A percentile compares a stretch with the other conserved stretches of the same genome.
Conservation (phyloP, 2,329 filamentous ascomycete species). For the Hypoxylon sp. region DNA sequence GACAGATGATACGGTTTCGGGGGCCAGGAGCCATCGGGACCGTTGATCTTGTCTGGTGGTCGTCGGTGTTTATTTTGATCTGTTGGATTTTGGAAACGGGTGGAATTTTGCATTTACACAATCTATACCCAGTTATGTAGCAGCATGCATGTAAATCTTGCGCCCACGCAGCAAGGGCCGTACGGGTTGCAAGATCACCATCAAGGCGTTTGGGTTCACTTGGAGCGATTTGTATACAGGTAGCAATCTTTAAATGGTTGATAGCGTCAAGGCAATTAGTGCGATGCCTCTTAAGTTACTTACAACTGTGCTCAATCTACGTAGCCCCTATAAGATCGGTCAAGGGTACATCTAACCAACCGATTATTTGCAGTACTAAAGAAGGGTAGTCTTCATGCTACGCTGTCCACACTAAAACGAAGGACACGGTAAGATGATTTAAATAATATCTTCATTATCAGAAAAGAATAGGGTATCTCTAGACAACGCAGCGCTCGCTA, state of each 20-base stretch:
- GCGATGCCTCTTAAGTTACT: too few species aligned
- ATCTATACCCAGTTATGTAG: slow-evolving; percentile 14
- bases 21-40: slow-evolving; percentile 26
- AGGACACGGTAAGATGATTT: too few species aligned
- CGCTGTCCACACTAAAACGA: too few species aligned
- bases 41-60: neutral
- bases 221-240: slow-evolving; percentile 21
- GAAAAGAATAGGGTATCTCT: slow-evolving; percentile 39
- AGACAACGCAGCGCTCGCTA: slow-evolving; percentile 31
- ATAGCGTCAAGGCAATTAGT: too few species aligned
- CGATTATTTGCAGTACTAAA: too few species aligned
- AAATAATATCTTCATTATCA: slow-evolving; percentile 26
- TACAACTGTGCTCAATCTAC: too few species aligned
- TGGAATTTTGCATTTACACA: slow-evolving; percentile 9
- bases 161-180: neutral
- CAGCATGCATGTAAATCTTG: slow-evolving; percentile 2
- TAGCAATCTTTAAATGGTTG: too few species aligned
- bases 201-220: slow-evolving; percentile 12
- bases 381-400: too few species aligned
- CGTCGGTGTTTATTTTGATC: neutral
- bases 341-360: too few species aligned
- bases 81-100: too few species aligned
- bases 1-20: neutral
- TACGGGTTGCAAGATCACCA: slow-evolving; percentile 5
- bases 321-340: too few species aligned